Conservation (phyloP, 495 filamentous ascomycete genomes). For the Xylaria flabelliformis region DNA sequence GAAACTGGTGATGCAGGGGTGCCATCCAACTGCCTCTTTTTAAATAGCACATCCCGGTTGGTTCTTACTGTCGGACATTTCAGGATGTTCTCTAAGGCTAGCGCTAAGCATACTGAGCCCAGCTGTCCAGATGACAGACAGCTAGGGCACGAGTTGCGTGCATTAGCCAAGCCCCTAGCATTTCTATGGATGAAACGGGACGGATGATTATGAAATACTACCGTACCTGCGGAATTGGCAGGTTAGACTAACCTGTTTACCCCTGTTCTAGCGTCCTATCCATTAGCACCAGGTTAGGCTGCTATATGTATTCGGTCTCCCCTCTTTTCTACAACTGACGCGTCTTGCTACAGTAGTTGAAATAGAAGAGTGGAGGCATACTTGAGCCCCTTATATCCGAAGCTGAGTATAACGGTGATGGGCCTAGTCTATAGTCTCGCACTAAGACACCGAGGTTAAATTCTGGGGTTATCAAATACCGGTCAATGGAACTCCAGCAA, state of each 20-base stretch:
- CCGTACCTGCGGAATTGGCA: not conserved
- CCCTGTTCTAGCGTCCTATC: not conserved
- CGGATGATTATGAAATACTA: not conserved
- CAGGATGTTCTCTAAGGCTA: constrained; percentile 1
- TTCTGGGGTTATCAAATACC: constrained; percentile 5
- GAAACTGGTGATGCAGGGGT: not conserved
- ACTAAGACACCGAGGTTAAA: not conserved
- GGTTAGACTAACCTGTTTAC: not conserved
- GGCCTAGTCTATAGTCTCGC: not conserved
- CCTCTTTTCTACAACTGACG: not conserved
- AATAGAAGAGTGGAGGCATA: not conserved
- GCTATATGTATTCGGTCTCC: not conserved
- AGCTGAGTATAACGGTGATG: not conserved
- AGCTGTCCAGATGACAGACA: not conserved
- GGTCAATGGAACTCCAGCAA: not conserved
- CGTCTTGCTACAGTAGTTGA: not conserved
- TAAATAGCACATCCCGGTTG: constrained; percentile 7
- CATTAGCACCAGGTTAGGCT: not conserved
- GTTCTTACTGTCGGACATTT: constrained; percentile 7
- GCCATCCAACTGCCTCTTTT: constrained; percentile 9
- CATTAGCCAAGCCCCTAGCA: constrained; percentile 14
- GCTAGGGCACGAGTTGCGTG: not conserved
- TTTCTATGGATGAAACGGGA: constrained; percentile 16
- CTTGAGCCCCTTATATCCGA: not conserved
- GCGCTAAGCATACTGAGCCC: not conserved